Conservation (phyloP, 495 filamentous ascomycete genomes). For the Immersiella caudata region DNA sequence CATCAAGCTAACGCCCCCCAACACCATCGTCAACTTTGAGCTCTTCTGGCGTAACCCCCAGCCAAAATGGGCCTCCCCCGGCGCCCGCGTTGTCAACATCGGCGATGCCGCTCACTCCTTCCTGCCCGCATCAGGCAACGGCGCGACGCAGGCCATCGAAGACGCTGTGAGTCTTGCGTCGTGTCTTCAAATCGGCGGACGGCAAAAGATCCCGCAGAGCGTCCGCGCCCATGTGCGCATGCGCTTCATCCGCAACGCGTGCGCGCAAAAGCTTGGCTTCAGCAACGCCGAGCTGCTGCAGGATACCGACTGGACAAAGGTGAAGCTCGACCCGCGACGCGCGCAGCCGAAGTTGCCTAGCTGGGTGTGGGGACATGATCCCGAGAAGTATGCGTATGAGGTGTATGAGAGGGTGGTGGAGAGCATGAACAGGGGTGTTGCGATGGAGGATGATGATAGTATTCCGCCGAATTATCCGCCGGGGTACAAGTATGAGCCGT, state of each 20-base stretch:
- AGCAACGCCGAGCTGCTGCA: slow-evolving; percentile 59
- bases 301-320: slow-evolving; percentile 60
- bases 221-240: slow-evolving; percentile 54
- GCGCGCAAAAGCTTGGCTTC: slow-evolving; percentile 59
- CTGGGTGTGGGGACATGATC: slow-evolving; percentile 61
- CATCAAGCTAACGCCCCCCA: slow-evolving; percentile 58
- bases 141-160: slow-evolving; percentile 72
- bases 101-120: slow-evolving; percentile 74
- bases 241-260: slow-evolving; percentile 59
- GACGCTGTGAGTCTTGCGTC: slow-evolving; percentile 66
- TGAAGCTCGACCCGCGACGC: slow-evolving; percentile 54
- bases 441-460: slow-evolving; percentile 42
- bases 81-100: slow-evolving; percentile 61
- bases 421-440: slow-evolving; percentile 42
- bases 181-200: slow-evolving; percentile 61
- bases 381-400: slow-evolving; percentile 58
- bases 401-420: slow-evolving; percentile 52
- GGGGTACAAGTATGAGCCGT: slow-evolving; percentile 50
- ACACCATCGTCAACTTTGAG: slow-evolving; percentile 67
- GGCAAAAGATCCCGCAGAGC: slow-evolving; percentile 59
- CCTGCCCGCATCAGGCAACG: slow-evolving; percentile 66
- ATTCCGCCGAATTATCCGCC: slow-evolving; percentile 49
- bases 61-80: slow-evolving; percentile 63
- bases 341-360: slow-evolving; percentile 54
- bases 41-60: slow-evolving; percentile 68